These are phyloP conservation scores for Podila minutissima DNA, from an alignment of 192 early-diverging fungal genomes.

Conservation along the genomic window DNA sequence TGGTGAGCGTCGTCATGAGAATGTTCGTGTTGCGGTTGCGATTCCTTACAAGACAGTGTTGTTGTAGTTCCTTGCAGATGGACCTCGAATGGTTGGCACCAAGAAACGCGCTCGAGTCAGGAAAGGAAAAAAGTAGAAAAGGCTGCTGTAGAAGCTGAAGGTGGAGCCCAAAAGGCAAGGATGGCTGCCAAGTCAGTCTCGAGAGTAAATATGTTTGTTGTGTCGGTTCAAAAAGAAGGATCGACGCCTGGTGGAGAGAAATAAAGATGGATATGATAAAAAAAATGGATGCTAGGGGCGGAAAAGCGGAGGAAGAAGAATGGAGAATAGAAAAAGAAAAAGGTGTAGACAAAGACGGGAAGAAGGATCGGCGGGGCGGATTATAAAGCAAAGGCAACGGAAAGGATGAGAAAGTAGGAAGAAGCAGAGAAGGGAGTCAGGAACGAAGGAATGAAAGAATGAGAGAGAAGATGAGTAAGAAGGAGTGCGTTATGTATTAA, in stretches of 20 bases:
- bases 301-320: not conserved
- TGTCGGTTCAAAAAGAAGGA: not conserved
- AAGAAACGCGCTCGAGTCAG: no score
- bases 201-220: no score
- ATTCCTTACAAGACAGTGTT: no score
- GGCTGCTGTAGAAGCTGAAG: no score
- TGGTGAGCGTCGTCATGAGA: no score
- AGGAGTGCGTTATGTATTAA: no score
- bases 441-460: not conserved
- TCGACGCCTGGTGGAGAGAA: not conserved
- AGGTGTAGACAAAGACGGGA: not conserved
- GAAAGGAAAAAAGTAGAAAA: no score
- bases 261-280: not conserved
- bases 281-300: not conserved
- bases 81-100: no score
- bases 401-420: not conserved
- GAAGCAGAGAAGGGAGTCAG: not conserved
- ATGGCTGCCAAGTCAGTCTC: no score
- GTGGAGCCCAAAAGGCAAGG: no score
- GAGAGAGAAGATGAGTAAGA: not conserved
- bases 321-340: not conserved
- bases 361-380: not conserved
- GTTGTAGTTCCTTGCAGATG: no score
- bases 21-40: no score
- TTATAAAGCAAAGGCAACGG: not conserved